A percentile compares a stretch with the other conserved stretches of the same genome.
phyloP scores from a whole-genome alignment of 148 eudicot species.

The Vaccinium macrocarpon region DNA sequence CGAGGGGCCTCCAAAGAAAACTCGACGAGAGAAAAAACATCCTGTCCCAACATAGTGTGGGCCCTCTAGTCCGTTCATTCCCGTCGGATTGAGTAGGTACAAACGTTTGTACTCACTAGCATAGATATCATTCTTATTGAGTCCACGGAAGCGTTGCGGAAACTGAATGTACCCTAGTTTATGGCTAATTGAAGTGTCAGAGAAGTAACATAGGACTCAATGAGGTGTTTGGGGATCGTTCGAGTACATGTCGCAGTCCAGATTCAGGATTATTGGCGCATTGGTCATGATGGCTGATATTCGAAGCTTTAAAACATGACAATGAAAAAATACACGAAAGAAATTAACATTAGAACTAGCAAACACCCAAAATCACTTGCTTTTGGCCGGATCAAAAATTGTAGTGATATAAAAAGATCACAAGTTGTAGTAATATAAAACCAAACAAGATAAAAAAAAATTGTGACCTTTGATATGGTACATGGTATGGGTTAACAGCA shows the following conservation, averaged over 20 bases:
- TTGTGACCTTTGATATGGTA: no score
- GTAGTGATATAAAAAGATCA: no score
- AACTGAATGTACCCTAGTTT: conserved; percentile 59
- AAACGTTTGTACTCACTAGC: conserved; percentile 43
- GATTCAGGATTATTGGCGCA: conserved; percentile 58
- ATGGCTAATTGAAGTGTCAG: conserved; percentile 26
- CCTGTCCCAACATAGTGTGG: conserved; percentile 63
- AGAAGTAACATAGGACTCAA: conserved; percentile 51
- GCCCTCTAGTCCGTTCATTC: conserved; percentile 65
- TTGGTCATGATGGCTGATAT: conserved; percentile 68
- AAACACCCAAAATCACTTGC: no score
- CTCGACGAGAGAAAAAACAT: conserved; percentile 59
- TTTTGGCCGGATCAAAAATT: no score
- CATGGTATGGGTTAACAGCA: no score
- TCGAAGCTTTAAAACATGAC: conserved; percentile 44
- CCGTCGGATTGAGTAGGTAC: conserved; percentile 40
- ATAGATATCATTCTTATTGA: conserved; percentile 58
- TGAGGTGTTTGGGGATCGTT: conserved; percentile 61
- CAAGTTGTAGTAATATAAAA: no score
- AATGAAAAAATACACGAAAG: no score
- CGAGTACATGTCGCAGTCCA: conserved; percentile 77
- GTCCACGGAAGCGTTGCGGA: conserved; percentile 57
- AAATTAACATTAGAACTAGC: background rate
- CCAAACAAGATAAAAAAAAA: no score
- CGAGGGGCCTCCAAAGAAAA: conserved; percentile 39